A percentile compares a stretch with the other conserved stretches of the same genome.
Evolutionary conservation across 228 moss, liverwort and hornwort genomes (phyloP).

Genomic region (Sphagnum magellanicum): DNA sequence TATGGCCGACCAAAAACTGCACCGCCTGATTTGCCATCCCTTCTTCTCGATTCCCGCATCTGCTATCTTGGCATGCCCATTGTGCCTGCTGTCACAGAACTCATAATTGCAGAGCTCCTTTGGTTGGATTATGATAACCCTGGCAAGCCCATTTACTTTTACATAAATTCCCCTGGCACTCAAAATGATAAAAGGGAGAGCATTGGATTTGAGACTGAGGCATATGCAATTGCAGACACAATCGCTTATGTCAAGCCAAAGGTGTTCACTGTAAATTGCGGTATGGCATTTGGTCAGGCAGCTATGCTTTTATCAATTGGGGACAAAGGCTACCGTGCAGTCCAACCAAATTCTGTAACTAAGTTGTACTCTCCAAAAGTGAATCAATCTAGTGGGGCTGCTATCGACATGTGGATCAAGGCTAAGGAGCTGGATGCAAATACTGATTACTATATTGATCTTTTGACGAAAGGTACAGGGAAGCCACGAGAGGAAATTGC

Average conservation of each 20-base stretch:
- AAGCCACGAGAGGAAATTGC: conserved; percentile 81
- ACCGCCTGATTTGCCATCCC: conserved; percentile 92
- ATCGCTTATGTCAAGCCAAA: conserved; percentile 88
- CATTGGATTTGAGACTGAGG: conserved; percentile 96
- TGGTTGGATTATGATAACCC: conserved; percentile 98
- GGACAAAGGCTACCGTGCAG: conserved; percentile 81
- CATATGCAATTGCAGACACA: conserved; percentile 93
- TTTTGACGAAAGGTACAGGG: conserved; percentile 80
- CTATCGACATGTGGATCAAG: conserved; percentile 98
- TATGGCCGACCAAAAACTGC: conserved; percentile 91
- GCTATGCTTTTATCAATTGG: conserved; percentile 93
- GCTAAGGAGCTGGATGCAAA: conserved; percentile 92
- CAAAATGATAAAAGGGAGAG: conserved; percentile 99
- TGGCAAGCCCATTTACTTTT: conserved; percentile 91
- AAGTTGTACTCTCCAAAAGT: conserved; percentile 97
- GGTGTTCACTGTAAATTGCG: conserved; percentile 94
- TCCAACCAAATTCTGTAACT: conserved; percentile 93
- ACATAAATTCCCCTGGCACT: conserved; percentile 95
- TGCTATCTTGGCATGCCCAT: conserved; percentile 98
- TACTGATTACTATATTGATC: conserved; percentile 88
- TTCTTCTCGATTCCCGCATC: conserved; percentile 87
- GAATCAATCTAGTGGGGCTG: conserved; percentile 81
- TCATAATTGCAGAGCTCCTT: conserved; percentile 87
- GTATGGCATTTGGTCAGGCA: conserved; percentile 94
- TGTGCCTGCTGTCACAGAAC: conserved; percentile 91